Percentiles rank a stretch among this genome's conserved stretches.
phyloP scores from a whole-genome alignment of 495 filamentous ascomycete genomes.

The Podospora fimiseda region DNA sequence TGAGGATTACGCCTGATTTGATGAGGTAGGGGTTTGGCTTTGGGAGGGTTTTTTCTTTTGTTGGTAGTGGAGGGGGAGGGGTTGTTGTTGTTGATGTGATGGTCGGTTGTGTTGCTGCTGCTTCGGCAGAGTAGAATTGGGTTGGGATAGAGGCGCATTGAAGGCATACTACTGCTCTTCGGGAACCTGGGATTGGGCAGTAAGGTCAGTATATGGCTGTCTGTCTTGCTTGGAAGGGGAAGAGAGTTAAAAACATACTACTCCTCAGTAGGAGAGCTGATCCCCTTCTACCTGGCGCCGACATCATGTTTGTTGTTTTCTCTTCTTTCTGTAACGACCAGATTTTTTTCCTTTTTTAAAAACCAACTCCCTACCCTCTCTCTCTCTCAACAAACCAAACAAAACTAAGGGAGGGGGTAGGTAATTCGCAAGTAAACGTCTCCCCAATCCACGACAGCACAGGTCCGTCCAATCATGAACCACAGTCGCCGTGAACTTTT shows the following conservation, averaged over 20 bases:
- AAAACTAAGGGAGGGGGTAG: no score
- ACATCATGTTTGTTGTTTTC: constrained; percentile 33
- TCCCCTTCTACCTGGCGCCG: constrained; percentile 46
- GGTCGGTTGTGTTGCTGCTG: neutral
- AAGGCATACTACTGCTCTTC: no score
- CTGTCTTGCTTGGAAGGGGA: neutral
- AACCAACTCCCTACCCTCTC: neutral
- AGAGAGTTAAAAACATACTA: constrained; percentile 15
- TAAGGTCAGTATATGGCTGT: constrained; percentile 6
- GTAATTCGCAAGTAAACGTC: no score
- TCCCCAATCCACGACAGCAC: no score
- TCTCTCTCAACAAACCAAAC: no score
- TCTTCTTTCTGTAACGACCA: constrained; percentile 9
- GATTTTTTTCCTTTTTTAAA: no score
- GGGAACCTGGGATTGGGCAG: neutral
- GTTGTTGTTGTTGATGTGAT: neutral
- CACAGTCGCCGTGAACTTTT: constrained; percentile 27
- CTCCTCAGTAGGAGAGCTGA: constrained; percentile 35
- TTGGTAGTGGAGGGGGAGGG: constrained; percentile 5
- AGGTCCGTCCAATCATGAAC: no score
- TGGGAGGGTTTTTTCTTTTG: constrained; percentile 11
- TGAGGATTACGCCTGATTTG: constrained; percentile 76
- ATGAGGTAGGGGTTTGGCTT: constrained; percentile 51
- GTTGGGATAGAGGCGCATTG: neutral
- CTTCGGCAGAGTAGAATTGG: constrained; percentile 13